phyloP scores from a whole-genome alignment of 2,329 filamentous ascomycete species.

The Curvularia eragrostidis region DNA sequence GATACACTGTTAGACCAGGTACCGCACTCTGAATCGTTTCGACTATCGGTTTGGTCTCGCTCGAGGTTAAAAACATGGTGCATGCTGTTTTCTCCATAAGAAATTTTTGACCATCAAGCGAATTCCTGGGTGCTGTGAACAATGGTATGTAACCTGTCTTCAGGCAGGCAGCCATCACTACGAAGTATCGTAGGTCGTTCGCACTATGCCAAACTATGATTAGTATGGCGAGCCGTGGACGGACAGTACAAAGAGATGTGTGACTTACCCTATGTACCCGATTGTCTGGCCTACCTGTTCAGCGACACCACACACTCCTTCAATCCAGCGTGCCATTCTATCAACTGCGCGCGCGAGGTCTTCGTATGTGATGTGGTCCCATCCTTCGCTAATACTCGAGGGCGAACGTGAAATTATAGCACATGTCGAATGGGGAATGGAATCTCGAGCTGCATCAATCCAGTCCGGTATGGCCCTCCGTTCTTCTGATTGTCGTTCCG shows the following conservation, averaged over 20 bases:
- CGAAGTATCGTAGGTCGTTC: slow-evolving; percentile 7
- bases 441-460: slow-evolving; percentile 2
- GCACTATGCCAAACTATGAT: background rate
- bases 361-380: slow-evolving; percentile 2
- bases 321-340: slow-evolving; percentile 7
- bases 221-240: background rate
- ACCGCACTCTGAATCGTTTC: background rate
- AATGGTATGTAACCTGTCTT: slow-evolving; percentile 10
- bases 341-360: slow-evolving; percentile 2
- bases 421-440: background rate
- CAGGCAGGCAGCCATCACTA: slow-evolving; percentile 2
- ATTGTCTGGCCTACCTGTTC: background rate
- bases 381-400: background rate
- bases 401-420: slow-evolving; percentile 8
- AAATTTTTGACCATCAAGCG: slow-evolving; percentile 3
- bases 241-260: background rate
- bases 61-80: slow-evolving; percentile 3
- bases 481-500: background rate
- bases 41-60: background rate
- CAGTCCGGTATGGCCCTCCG: slow-evolving; percentile 1
- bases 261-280: slow-evolving; percentile 9
- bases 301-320: background rate
- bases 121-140: slow-evolving; percentile 7
- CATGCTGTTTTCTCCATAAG: slow-evolving; percentile 5
- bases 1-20: background rate